Evolutionary conservation across 768 basidiomycete genomes (phyloP), one percentile per base, ranked within the genome.

Genomic region (Candolleomyces efflorescens): DNA sequence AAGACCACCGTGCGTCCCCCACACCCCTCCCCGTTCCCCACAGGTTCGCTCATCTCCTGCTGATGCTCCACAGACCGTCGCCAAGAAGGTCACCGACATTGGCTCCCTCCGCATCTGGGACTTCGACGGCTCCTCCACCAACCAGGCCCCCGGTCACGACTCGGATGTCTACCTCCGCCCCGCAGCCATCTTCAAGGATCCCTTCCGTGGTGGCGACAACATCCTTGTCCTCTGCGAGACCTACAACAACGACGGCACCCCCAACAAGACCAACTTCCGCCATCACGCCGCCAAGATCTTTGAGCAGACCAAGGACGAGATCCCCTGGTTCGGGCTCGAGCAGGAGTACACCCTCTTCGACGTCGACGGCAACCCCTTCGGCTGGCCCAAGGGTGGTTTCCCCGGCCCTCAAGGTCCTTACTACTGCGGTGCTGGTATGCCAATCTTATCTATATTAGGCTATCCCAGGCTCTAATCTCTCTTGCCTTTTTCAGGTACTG

Each of bases 341-440:
- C 97, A 99, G 74, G 97, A 98, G 72, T 99, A 98, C 82, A 98
- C 96, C 65, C 88, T 99, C 64, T 90, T 99, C 67, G 94, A 94
- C 69, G 82, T 80, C 63, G 97, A 98, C 72, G 94, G 88, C 64
- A 79, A 82, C 60, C 96, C 96, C 47, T 90, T 80, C 74, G 94
- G 93, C 55, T 98, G 97, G 97, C 97, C 97, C 68, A 94, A 94
- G 77, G 94, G 94, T 67, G 97, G 97, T 76, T 99, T 98, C 89
- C 97, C 97, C 61, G 97, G 91, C 69, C 95, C 97, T 61, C 97
- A 99, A 74, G 97, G 97, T 60, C 97, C 97, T 52, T 98, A 99
- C 77, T 99, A 99, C 79, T 99, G 97, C 69, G 97, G 96, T 79
- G 95, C 95, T 73, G 96, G 96, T 90, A 69, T 61, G 86, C 18